These are phyloP conservation scores for Botrytis paeoniae DNA, from an alignment of 2,329 filamentous ascomycete species.

Conservation along the genomic window DNA sequence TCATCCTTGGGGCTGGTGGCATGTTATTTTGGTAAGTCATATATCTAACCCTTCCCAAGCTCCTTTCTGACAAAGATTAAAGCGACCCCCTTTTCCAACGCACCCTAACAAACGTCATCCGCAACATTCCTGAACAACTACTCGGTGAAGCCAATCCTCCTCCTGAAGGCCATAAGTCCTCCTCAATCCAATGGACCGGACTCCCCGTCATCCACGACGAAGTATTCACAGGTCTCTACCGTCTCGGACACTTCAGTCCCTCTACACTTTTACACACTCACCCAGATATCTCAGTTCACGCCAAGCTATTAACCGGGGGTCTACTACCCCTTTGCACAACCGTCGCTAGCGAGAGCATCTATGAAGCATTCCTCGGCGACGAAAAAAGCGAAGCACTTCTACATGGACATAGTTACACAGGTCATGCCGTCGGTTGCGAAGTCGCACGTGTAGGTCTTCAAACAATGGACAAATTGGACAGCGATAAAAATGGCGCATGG, in stretches of 20 bases:
- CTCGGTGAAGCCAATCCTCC: slow-evolving; percentile 12
- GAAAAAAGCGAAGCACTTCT: slow-evolving; percentile 77
- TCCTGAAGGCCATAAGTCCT: slow-evolving; percentile 21
- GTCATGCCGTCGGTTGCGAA: slow-evolving; percentile 76
- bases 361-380: slow-evolving; percentile 64
- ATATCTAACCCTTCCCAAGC: neutral
- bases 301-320: slow-evolving; percentile 80
- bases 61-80: neutral
- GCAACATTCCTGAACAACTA: slow-evolving; percentile 46
- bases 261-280: slow-evolving; percentile 66
- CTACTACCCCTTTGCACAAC: slow-evolving; percentile 75
- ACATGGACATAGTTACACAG: slow-evolving; percentile 85
- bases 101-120: slow-evolving; percentile 64
- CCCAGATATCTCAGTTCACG: slow-evolving; percentile 76
- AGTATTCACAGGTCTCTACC: slow-evolving; percentile 83
- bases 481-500: slow-evolving; percentile 53
- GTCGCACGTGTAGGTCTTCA: slow-evolving; percentile 68
- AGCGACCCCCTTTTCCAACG: slow-evolving; percentile 81
- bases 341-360: slow-evolving; percentile 69
- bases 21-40: slow-evolving; percentile 71
- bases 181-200: slow-evolving; percentile 58
- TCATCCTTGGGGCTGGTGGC: slow-evolving; percentile 77
- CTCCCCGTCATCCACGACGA: slow-evolving; percentile 81
- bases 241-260: slow-evolving; percentile 69
- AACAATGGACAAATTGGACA: slow-evolving; percentile 58